Evolutionary conservation across 2,329 filamentous ascomycete genomes (phyloP).

Genomic region (Aspergillus tubingensis): DNA sequence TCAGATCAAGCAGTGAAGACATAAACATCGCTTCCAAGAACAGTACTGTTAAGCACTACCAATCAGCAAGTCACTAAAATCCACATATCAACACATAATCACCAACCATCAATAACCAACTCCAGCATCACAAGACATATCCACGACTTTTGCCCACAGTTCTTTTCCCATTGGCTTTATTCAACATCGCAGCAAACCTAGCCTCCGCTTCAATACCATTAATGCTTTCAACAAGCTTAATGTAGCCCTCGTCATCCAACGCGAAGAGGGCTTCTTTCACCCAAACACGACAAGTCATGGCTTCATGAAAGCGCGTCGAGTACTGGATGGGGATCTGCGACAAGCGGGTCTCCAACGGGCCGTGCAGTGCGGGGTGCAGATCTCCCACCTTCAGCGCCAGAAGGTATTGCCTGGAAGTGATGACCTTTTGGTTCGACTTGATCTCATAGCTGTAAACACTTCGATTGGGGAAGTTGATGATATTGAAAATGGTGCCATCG

Average conservation of each 20-base stretch:
- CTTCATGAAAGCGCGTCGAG: neutral
- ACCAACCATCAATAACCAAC: too few species aligned
- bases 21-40: too few species aligned
- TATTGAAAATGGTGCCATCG: neutral
- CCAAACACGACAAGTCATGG: slow-evolving; percentile 7
- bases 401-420: neutral
- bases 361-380: neutral
- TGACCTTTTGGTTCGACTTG: neutral
- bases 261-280: slow-evolving; percentile 3
- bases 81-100: too few species aligned
- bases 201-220: neutral
- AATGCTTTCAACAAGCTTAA: neutral
- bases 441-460: neutral
- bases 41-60: too few species aligned
- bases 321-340: neutral
- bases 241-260: neutral
- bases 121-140: neutral
- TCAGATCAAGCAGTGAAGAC: too few species aligned
- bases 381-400: neutral
- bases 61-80: too few species aligned
- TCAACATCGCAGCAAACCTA: neutral
- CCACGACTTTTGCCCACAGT: neutral
- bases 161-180: neutral
- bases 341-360: neutral
- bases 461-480: neutral